A percentile compares a stretch with the other conserved stretches of the same genome.
phyloP scores from a whole-genome alignment of 2,329 filamentous ascomycete genomes.

The Westerdykella ornata region DNA sequence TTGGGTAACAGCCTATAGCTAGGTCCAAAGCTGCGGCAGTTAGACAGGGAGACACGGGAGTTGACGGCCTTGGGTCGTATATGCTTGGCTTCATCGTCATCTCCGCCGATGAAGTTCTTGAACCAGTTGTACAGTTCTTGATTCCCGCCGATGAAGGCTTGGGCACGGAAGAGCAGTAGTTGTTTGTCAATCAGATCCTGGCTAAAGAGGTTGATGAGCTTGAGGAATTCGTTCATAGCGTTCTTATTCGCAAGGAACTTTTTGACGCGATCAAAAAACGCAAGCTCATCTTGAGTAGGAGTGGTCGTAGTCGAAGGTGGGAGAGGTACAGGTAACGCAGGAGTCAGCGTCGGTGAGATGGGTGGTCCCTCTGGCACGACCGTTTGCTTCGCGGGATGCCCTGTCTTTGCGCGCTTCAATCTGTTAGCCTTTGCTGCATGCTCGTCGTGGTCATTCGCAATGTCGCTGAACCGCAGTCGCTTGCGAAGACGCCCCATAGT shows the following conservation, averaged over 20 bases:
- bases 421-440: constrained; percentile 8
- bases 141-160: constrained; percentile 80
- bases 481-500: background rate
- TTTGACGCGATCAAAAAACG: constrained; percentile 94
- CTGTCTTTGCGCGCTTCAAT: constrained; percentile 64
- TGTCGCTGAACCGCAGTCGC: background rate
- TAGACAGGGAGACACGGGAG: constrained; percentile 84
- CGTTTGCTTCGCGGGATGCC: constrained; percentile 54
- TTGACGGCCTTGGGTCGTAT: constrained; percentile 58
- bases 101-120: constrained; percentile 73
- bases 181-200: constrained; percentile 86
- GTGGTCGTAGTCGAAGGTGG: constrained; percentile 65
- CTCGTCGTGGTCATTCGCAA: background rate
- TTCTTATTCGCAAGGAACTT: constrained; percentile 92
- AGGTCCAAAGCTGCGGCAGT: constrained; percentile 90
- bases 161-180: constrained; percentile 73
- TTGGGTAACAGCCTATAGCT: constrained; percentile 92
- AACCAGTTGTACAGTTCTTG: constrained; percentile 85
- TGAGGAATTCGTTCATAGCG: constrained; percentile 90
- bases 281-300: constrained; percentile 77
- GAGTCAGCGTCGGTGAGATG: constrained; percentile 81
- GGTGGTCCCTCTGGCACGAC: constrained; percentile 52
- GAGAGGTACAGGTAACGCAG: constrained; percentile 79
- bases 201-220: constrained; percentile 91
- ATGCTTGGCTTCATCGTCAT: constrained; percentile 47